Evolutionary conservation across 108 stramenopile genomes (phyloP).

Genomic region (Nannochloropsis salina): DNA sequence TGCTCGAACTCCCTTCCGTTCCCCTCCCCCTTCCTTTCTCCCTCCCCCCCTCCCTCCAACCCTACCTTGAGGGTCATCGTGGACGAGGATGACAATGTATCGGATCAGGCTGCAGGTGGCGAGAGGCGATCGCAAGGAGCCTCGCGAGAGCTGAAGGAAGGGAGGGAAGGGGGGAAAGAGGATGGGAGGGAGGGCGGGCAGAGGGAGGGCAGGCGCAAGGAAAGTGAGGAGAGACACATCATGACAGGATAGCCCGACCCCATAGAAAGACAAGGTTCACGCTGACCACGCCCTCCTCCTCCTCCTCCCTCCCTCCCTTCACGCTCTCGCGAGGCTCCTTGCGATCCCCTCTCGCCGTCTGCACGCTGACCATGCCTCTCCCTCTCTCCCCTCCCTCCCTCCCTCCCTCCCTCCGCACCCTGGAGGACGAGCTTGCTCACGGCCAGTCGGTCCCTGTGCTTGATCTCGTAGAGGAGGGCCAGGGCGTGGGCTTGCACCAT

Average conservation of each 20-base stretch:
- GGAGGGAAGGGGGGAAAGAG: background rate
- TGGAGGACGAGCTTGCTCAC: constrained; percentile 82
- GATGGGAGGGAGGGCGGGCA: background rate
- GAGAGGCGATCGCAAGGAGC: background rate
- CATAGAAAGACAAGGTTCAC: too few relatives aligned
- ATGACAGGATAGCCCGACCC: too few relatives aligned
- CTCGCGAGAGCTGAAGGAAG: constrained; percentile 61
- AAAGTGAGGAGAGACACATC: too few relatives aligned
- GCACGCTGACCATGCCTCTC: constrained; percentile 78
- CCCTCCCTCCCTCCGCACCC: constrained; percentile 1
- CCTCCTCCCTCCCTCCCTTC: constrained; percentile 28
- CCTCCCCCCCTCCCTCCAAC: background rate
- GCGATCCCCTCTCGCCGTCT: constrained; percentile 30
- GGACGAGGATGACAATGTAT: constrained; percentile 74
- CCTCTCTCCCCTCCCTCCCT: background rate
- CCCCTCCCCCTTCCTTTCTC: background rate
- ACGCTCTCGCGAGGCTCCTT: constrained; percentile 59
- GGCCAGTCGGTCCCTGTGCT: constrained; percentile 89
- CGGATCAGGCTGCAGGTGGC: constrained; percentile 77
- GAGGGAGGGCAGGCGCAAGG: background rate
- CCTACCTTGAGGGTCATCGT: constrained; percentile 43
- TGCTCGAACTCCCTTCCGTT: too few relatives aligned
- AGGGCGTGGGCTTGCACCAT: constrained; percentile 99
- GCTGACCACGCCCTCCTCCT: too few relatives aligned
- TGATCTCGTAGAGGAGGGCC: constrained; percentile 96